A percentile compares a stretch with the other conserved stretches of the same genome.
phyloP scores from a whole-genome alignment of 116 monocot genomes.

The Thalassia testudinum region DNA sequence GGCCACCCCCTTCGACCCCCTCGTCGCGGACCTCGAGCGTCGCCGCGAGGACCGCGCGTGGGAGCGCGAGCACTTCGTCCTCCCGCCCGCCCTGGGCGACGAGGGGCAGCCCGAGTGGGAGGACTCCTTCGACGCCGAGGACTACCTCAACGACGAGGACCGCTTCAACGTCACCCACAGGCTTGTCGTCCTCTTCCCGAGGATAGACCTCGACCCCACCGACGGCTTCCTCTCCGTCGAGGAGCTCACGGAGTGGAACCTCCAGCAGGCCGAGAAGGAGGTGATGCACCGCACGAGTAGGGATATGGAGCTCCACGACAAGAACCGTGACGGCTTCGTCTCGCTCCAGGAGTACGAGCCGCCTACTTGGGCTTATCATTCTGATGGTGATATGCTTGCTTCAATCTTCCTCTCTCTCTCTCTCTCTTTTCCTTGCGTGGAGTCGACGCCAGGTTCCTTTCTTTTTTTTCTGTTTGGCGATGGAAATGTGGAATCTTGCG shows the following conservation, averaged over 20 bases:
- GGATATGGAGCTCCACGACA: conserved; percentile 84
- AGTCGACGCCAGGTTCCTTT: too few relatives aligned
- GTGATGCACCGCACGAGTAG: conserved; percentile 54
- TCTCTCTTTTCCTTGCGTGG: background rate
- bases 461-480: too few relatives aligned
- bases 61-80: conserved; percentile 36
- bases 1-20: conserved; percentile 63
- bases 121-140: conserved; percentile 73
- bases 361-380: conserved; percentile 42
- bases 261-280: conserved; percentile 41
- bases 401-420: background rate
- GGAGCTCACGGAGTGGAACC: conserved; percentile 78
- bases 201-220: conserved; percentile 48
- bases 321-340: conserved; percentile 66
- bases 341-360: conserved; percentile 65
- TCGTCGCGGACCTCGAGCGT: conserved; percentile 63
- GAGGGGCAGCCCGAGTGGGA: conserved; percentile 86
- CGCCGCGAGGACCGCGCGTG: conserved; percentile 63
- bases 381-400: conserved; percentile 11
- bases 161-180: conserved; percentile 68
- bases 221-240: conserved; percentile 41
- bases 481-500: too few relatives aligned
- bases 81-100: conserved; percentile 45
- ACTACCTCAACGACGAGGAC: conserved; percentile 77
- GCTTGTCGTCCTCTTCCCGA: conserved; percentile 55